Evolutionary conservation across 805 yeast genomes (phyloP).

Genomic region (Candida succiphila): DNA sequence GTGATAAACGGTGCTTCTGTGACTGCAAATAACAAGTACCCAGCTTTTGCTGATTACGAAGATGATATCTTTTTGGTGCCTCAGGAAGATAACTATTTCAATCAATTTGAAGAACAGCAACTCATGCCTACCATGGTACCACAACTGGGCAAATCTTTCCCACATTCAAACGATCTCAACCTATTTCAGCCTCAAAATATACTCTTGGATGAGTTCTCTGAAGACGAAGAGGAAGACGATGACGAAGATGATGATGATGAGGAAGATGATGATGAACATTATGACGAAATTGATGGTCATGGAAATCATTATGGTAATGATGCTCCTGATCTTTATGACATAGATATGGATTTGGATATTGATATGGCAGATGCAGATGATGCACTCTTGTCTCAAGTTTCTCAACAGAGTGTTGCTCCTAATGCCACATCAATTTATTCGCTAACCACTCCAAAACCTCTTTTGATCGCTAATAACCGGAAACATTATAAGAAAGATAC

Average conservation of each 20-base stretch:
- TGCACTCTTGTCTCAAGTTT: conserved; percentile 9
- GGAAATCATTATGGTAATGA: conserved; percentile 18
- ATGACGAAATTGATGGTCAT: conserved; percentile 22
- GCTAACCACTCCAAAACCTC: conserved; percentile 17
- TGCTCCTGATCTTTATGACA: conserved; percentile 12
- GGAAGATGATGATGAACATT: conserved; percentile 18
- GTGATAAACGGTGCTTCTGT: not conserved
- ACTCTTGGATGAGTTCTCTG: conserved; percentile 18
- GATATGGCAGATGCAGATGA: conserved; percentile 1
- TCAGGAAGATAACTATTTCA: conserved; percentile 16
- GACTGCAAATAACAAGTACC: not conserved
- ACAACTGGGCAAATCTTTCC: conserved; percentile 13
- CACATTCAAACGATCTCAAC: conserved; percentile 22
- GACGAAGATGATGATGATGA: conserved; percentile 22
- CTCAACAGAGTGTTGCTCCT: conserved; percentile 5
- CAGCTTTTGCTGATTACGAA: not conserved
- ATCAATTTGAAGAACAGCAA: conserved; percentile 11
- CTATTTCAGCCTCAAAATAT: conserved; percentile 21
- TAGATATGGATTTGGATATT: conserved; percentile 1
- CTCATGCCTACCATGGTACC: conserved; percentile 11
- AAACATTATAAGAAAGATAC: conserved; percentile 1
- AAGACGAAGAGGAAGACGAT: conserved; percentile 23
- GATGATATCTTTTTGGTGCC: conserved; percentile 11
- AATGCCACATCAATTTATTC: conserved; percentile 14
- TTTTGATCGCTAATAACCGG: not conserved